Percentiles rank a stretch among this genome's conserved stretches.
Evolutionary conservation across 1,284 basidiomycete species (phyloP).

Genomic region (Ganoderma meredithae): DNA sequence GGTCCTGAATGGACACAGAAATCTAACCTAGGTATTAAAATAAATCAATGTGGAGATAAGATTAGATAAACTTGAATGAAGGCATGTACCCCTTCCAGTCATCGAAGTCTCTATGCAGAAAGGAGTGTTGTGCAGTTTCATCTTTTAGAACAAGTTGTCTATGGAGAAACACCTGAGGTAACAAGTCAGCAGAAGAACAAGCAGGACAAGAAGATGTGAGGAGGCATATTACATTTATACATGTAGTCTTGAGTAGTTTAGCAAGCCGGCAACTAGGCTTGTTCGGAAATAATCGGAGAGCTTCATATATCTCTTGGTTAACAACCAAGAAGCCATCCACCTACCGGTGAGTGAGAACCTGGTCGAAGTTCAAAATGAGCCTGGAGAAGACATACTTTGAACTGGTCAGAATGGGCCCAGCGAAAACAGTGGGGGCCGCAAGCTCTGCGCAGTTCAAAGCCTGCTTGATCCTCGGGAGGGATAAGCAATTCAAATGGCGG

Average conservation of each 20-base stretch:
- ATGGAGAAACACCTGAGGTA: conserved; percentile 33
- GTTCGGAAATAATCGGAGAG: conserved; percentile 44
- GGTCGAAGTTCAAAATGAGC: background rate
- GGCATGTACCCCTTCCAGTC: background rate
- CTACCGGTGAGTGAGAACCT: background rate
- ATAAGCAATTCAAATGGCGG: background rate
- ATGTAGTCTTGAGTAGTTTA: conserved; percentile 47
- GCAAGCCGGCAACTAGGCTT: conserved; percentile 47
- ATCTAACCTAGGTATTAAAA: conserved; percentile 35
- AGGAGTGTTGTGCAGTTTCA: background rate
- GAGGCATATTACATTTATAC: conserved; percentile 43
- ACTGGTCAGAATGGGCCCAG: background rate
- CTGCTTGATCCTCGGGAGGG: background rate
- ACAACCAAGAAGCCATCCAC: background rate
- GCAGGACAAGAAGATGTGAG: conserved; percentile 3
- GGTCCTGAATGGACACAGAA: conserved; percentile 52
- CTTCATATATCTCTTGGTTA: conserved; percentile 18
- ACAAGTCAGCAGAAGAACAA: background rate
- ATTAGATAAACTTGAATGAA: too few species aligned
- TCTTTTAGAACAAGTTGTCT: conserved; percentile 7
- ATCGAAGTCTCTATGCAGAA: background rate
- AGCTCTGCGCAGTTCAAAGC: background rate
- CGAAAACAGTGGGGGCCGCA: conserved; percentile 28
- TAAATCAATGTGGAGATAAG: background rate
- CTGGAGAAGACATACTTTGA: background rate